Evolutionary conservation across 1,139 yeast genomes (phyloP), one percentile per base, ranked within the genome.

Genomic region (Pneumocystis murina): DNA sequence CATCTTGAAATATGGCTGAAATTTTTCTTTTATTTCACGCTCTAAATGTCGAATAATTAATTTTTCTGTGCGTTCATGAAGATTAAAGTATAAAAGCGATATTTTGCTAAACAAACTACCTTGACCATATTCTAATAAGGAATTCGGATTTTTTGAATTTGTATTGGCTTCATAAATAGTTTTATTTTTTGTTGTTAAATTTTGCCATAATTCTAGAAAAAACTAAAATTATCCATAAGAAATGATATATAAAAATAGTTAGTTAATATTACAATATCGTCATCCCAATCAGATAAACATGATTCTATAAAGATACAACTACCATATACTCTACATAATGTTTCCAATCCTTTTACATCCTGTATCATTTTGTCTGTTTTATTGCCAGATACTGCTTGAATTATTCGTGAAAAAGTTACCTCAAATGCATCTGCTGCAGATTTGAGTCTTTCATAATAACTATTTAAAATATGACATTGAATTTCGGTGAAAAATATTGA

Each of bases 401-500:
- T 69, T 35, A 75, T 65, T 55, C 73, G 68, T 66, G 74, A 82
- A 71, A 78, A 79, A 62, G 76, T 71, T 14, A 79, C 82, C 62
- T 78, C 80, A 67, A 82, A 78, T 7, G 80, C 79, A 64, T 77
- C 75, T 63, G 80, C 76, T 17, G 82, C 77, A 59, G 77, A 77
- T 28, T 76, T 72, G 24, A 89, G 72, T 39, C 80, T 77, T 3
- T 79, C 80, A 65, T 79, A 79, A 70, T 87, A 90, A 57, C 76
- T 76, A 64, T 85, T 86, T 33, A 89, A 72, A 59, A 90, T 72
- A 40, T 78, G 78, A 61, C 89, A 73, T 71, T 89, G 95, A 48
- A 89, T 83, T 35, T 82, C 83, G 10, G 87, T 82, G 36, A 87
- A 81, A 65, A 85, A 85, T 69, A 82, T 80, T 64, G 87, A 76